Conservation (phyloP, 805 yeast genomes). For the Yamadazyma tumulicola region DNA sequence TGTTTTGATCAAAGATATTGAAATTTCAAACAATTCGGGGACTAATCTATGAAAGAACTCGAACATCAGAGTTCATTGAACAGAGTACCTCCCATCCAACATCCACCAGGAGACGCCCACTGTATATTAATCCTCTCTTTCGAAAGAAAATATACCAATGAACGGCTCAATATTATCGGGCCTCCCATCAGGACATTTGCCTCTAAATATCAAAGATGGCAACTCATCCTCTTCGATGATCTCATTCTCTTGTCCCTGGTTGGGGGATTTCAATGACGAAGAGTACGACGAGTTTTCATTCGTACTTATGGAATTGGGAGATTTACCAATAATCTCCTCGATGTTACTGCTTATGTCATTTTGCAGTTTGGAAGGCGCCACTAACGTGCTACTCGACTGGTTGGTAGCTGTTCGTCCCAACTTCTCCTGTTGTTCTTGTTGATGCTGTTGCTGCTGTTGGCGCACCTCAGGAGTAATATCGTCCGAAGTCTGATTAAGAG, state of each 20-base stretch:
- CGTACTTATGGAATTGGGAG: conserved; percentile 11
- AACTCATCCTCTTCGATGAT: conserved; percentile 33
- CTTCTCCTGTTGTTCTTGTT: conserved; percentile 1
- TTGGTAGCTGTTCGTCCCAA: not conserved
- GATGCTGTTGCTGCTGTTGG: conserved; percentile 3
- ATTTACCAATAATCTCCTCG: conserved; percentile 6
- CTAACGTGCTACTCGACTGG: not conserved
- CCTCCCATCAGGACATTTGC: conserved; percentile 50
- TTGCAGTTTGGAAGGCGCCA: not conserved
- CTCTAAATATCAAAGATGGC: conserved; percentile 49
- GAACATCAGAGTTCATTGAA: too few species aligned
- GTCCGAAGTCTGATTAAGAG: conserved; percentile 13
- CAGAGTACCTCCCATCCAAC: too few species aligned
- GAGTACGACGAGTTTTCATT: conserved; percentile 13
- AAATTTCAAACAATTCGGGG: too few species aligned
- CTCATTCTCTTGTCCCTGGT: conserved; percentile 20
- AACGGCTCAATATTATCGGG: conserved; percentile 52
- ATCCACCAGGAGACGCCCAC: too few species aligned
- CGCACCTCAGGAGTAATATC: conserved; percentile 6
- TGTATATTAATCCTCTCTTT: conserved; percentile 29
- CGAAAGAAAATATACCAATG: conserved; percentile 53
- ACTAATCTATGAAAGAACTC: too few species aligned
- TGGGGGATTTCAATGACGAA: conserved; percentile 11
- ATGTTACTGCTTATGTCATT: conserved; percentile 1
- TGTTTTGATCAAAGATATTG: too few species aligned